These are phyloP conservation scores for Cyanodermella asteris DNA, from an alignment of 2,329 filamentous ascomycete genomes.

Conservation along the genomic window DNA sequence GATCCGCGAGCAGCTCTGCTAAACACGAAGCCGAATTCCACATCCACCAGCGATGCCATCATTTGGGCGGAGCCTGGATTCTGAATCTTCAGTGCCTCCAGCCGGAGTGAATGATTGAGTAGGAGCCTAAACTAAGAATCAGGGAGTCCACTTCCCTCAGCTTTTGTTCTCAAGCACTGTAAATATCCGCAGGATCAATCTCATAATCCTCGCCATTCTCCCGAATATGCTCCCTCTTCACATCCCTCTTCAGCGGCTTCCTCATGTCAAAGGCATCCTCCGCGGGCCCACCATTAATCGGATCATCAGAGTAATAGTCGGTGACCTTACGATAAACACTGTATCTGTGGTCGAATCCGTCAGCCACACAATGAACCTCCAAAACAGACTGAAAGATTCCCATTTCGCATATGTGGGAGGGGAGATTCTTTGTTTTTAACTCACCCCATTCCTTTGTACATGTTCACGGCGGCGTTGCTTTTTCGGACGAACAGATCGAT, in stretches of 20 bases:
- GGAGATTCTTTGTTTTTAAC: slow-evolving; percentile 10
- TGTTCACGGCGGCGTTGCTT: slow-evolving; percentile 71
- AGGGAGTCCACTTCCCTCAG: too few relatives aligned
- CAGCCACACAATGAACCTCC: neutral
- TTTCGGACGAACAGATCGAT: slow-evolving; percentile 84
- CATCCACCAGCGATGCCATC: too few relatives aligned
- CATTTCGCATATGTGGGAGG: neutral
- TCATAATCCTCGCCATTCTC: slow-evolving; percentile 57
- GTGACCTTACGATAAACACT: slow-evolving; percentile 73
- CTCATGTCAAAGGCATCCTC: slow-evolving; percentile 97
- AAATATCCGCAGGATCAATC: slow-evolving; percentile 71
- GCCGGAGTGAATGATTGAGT: too few relatives aligned
- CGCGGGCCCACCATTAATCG: slow-evolving; percentile 33
- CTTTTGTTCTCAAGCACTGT: slow-evolving; percentile 13
- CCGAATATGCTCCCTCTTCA: slow-evolving; percentile 51
- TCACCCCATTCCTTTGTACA: slow-evolving; percentile 76
- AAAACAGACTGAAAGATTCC: too few relatives aligned
- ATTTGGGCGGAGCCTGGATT: too few relatives aligned
- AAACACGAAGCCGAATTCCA: too few relatives aligned
- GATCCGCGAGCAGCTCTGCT: too few relatives aligned
- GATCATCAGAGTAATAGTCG: slow-evolving; percentile 81
- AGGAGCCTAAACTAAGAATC: too few relatives aligned
- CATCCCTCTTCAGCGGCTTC: slow-evolving; percentile 69
- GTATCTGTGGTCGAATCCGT: slow-evolving; percentile 25
- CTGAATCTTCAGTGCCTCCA: too few relatives aligned